Base-by-base conservation (phyloP, 352 stramenopile species). In the Phytopythium boreale region DNA sequence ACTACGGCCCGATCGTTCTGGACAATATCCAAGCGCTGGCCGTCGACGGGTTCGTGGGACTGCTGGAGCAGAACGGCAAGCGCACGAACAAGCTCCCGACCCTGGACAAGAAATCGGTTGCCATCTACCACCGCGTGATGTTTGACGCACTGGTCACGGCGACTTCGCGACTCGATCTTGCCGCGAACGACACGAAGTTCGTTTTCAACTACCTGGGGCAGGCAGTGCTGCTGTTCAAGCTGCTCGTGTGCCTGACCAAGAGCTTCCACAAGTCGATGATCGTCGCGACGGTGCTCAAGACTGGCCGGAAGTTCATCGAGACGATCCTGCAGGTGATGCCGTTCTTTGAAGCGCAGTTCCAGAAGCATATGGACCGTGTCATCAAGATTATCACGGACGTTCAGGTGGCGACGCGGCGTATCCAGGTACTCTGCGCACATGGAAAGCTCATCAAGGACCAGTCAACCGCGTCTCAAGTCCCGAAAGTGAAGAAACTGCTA, bases 391-490 rank as follows among this genome's bases (percentile, higher is more conserved):
- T 90, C 44, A 68, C 67, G 9, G 74, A 86, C 19, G 70, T 90
- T 9, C 81, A 90, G 63, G 76, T 85, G 2, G 79, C 79, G 3
- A 90, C 81, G 3, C 67, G 81, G 9, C 72, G 79, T 12, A 83
- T 90, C 62, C 81, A 90, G 52, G 74, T 87, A 5, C 63, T 90
- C 0, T 90, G 81, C 50, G 78, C 77, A 0, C 81, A 90, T 37
- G 81, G 77, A 0, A 90, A 90, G 59, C 51, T 85, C 11, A 70
- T 84, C 41, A 83, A 87, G 60, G 80, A 88, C 56, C 68, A 69
- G 11, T 73, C 81, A 1, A 77, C 76, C 4, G 68, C 76, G 5
- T 67, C 78, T 1, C 81, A 90, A 59, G 80, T 90, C 20, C 81
- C 81, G 1, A 88, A 80, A 61, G 68, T 90, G 31, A 90, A 89